Percentiles rank a stretch among this genome's conserved stretches.
Evolutionary conservation across 306 rosid genomes (phyloP).

Genomic region (Albizia julibrissin): DNA sequence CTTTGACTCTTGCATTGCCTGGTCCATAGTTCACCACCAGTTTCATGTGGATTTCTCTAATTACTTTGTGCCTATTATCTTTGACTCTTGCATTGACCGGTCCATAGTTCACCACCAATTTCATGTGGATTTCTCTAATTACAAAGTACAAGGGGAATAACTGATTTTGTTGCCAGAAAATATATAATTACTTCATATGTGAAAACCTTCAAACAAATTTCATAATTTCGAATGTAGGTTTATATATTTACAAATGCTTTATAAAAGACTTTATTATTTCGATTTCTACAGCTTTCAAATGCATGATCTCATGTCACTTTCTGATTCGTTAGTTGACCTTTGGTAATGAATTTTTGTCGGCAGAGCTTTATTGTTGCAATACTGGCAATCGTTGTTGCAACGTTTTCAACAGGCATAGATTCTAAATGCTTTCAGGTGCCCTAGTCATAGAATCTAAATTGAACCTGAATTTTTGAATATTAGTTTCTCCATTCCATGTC

Average conservation of each 20-base stretch:
- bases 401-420: slow-evolving; percentile 96
- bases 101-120: neutral
- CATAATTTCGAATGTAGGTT: neutral
- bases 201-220: neutral
- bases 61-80: neutral
- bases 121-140: neutral
- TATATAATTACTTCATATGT: neutral
- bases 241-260: neutral
- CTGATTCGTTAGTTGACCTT: slow-evolving; percentile 13
- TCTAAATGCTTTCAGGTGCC: slow-evolving; percentile 86
- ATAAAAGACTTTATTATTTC: neutral
- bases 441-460: slow-evolving; percentile 38
- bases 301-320: slow-evolving; percentile 24
- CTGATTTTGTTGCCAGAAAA: neutral
- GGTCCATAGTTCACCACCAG: neutral
- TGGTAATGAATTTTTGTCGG: slow-evolving; percentile 35
- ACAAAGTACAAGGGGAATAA: neutral
- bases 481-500: slow-evolving; percentile 30
- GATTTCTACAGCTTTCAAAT: slow-evolving; percentile 11
- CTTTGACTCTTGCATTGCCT: neutral
- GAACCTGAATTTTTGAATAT: slow-evolving; percentile 13
- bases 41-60: neutral
- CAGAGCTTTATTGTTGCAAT: slow-evolving; percentile 93
- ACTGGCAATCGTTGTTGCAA: slow-evolving; percentile 81
- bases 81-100: neutral